These are phyloP conservation scores for Nannizziopsis arthrosporioides DNA, from an alignment of 2,329 filamentous ascomycete species.

Conservation along the genomic window DNA sequence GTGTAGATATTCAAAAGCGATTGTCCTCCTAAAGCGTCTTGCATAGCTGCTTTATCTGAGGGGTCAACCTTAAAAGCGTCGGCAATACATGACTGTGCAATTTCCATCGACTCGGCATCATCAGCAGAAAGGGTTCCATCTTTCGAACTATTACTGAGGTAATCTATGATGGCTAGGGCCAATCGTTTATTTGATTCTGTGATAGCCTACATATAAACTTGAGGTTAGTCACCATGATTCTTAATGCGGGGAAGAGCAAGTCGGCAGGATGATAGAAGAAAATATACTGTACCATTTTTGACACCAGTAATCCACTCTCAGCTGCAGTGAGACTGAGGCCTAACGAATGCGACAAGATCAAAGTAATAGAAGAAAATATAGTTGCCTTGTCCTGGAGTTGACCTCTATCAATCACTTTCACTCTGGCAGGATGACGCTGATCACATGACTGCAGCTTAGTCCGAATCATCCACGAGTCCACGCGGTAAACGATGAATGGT, in stretches of 20 bases:
- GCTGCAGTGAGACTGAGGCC: no score
- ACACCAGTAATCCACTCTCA: no score
- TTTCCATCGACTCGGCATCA: constrained; percentile 85
- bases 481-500: no score
- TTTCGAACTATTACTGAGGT: constrained; percentile 68
- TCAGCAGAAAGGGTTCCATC: constrained; percentile 83
- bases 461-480: no score
- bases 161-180: constrained; percentile 93
- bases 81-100: constrained; percentile 85
- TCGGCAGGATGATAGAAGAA: background rate
- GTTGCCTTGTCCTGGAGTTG: no score
- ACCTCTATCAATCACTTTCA: background rate
- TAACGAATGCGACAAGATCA: no score
- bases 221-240: background rate
- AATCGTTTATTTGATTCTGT: constrained; percentile 66
- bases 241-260: constrained; percentile 3
- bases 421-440: background rate
- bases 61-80: constrained; percentile 93
- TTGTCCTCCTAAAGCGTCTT: constrained; percentile 71
- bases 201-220: constrained; percentile 26
- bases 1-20: constrained; percentile 83
- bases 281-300: no score
- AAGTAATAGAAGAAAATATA: no score
- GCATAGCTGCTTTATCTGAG: constrained; percentile 58
- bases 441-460: constrained; percentile 4